A percentile compares a stretch with the other conserved stretches of the same genome.
Conservation (phyloP, 129 eudicot genomes). For the Escallonia herrerae region DNA sequence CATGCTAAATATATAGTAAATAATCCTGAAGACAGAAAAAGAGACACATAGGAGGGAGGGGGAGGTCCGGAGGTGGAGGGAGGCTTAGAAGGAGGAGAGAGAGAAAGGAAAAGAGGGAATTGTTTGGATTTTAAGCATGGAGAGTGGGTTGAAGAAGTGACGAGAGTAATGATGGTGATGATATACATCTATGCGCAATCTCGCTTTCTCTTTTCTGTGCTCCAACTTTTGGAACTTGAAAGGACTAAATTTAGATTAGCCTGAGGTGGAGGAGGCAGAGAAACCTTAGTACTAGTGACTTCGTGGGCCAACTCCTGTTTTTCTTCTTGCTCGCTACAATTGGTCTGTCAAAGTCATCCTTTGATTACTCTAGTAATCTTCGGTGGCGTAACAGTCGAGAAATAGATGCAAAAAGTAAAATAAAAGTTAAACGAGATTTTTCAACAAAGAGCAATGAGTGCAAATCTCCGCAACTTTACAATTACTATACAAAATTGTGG, state of each 20-base stretch:
- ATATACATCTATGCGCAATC: conserved; percentile 3
- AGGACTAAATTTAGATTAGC: conserved; percentile 6
- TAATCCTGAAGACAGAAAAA: not conserved
- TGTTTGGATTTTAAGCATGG: conserved; percentile 17
- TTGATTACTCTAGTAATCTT: too few relatives aligned
- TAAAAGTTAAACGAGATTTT: too few relatives aligned
- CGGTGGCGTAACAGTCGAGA: too few relatives aligned
- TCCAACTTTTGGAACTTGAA: not conserved
- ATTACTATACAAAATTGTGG: too few relatives aligned
- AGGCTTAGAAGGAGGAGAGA: conserved; percentile 1
- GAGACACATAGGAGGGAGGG: conserved; percentile 10
- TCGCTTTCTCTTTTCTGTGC: conserved; percentile 10
- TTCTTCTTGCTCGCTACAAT: too few relatives aligned
- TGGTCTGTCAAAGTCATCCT: too few relatives aligned
- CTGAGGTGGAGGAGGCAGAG: not conserved
- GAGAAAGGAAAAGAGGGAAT: conserved; percentile 13
- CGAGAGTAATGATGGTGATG: conserved; percentile 29
- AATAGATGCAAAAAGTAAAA: too few relatives aligned
- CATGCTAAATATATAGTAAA: conserved; percentile 7
- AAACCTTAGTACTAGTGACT: not conserved
- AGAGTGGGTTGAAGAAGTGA: conserved; percentile 18
- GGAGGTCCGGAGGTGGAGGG: conserved; percentile 1
- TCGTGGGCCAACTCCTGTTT: not conserved
- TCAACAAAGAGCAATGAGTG: too few relatives aligned
- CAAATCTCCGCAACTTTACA: too few relatives aligned